Conservation (phyloP, 176 grass and related monocot genomes). For the Musa beccarii region DNA sequence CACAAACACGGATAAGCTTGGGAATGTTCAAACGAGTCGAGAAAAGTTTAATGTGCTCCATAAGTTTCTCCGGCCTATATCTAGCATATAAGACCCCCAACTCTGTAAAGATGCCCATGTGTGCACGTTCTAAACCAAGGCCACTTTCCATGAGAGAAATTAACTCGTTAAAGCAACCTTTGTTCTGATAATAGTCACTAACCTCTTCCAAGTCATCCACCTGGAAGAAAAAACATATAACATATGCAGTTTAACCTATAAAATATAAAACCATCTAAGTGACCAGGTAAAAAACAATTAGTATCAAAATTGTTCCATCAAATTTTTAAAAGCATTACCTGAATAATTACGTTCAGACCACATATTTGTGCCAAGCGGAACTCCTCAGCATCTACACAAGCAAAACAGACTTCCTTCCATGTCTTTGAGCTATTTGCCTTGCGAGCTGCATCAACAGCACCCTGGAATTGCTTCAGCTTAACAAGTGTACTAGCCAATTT, state of each 20-base stretch:
- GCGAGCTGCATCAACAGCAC: conserved; percentile 93
- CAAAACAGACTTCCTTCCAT: conserved; percentile 97
- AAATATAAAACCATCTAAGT: background rate
- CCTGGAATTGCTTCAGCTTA: conserved; percentile 93
- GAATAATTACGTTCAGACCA: conserved; percentile 85
- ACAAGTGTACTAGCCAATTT: conserved; percentile 81
- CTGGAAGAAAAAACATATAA: background rate
- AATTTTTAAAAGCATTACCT: conserved; percentile 32
- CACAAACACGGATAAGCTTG: conserved; percentile 84
- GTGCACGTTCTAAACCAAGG: conserved; percentile 60
- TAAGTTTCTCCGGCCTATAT: conserved; percentile 91
- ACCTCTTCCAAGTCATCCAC: conserved; percentile 44
- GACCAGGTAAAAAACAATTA: no score
- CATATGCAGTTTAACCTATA: background rate
- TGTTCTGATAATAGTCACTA: conserved; percentile 44
- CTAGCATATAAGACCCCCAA: conserved; percentile 89
- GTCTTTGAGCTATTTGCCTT: conserved; percentile 93
- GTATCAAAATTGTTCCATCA: no score
- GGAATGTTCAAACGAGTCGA: conserved; percentile 84
- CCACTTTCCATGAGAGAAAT: conserved; percentile 42
- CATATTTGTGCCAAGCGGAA: conserved; percentile 93
- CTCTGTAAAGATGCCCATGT: conserved; percentile 96
- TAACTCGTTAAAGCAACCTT: conserved; percentile 38
- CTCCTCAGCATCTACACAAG: conserved; percentile 95
- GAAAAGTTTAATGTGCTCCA: conserved; percentile 99